Evolutionary conservation across 2,329 filamentous ascomycete genomes (phyloP), one percentile per base, ranked within the genome.

Genomic region (Fusarium falciforme): DNA sequence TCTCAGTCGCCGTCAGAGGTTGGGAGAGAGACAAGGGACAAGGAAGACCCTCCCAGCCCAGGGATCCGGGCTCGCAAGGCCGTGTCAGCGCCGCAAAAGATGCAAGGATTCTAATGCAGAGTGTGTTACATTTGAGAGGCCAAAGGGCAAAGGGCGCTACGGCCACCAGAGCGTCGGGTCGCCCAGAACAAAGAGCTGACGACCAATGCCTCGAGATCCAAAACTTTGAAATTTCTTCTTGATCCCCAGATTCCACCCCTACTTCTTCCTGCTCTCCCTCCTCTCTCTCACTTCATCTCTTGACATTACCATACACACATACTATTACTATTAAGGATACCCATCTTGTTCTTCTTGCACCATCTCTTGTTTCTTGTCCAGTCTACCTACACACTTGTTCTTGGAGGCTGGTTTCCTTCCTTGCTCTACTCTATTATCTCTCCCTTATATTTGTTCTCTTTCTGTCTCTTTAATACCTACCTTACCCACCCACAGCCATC

Each of bases 351-450:
- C 49, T 67, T 71, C 29, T 63, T 67, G 20, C 66, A 38, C 52
- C 66, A 65, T 61, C 5, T 52, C 29, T 36, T 52, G 16, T 44
- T 49, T 25, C 33, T 47, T 68, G 52, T 60, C 67, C 71, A 71
- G 61, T 71, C 70, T 55, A 74, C 60, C 70, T 55, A 74, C 60
- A 73, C 58, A 58, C 73, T 69, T 66, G 64, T 67, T 68, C 58
- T 70, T 73, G 66, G 75, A 77, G 71, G 76, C 76, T 78, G 76
- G 77, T 66, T 78, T 79, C 74, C 76, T 76, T 72, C 72, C 44
- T 52, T 59, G 14, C 36, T 61, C 61, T 44, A 47, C 35, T 54
- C 67, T 66, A 47, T 47, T 47, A 47, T 27, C 47, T 54, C 49
- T 64, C 59, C 55, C 59, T 71, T 47, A 63, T 72, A 36, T 35